Conservation (phyloP, 495 filamentous ascomycete genomes). For the Acidiella bohemica region DNA sequence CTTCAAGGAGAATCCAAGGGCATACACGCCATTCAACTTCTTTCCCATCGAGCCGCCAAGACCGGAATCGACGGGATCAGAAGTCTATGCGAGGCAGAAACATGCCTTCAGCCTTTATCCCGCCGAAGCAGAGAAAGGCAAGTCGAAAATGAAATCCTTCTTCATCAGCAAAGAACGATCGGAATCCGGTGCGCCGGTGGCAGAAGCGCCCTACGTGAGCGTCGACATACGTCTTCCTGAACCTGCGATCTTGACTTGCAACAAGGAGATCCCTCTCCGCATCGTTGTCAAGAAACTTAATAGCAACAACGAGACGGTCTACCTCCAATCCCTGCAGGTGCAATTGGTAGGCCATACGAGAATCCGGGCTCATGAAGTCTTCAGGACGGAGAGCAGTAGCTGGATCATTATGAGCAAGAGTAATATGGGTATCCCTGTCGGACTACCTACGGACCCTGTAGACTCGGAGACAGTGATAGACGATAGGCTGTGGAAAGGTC, state of each 20-base stretch:
- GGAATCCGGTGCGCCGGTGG: background rate
- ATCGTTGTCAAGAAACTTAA: conserved; percentile 61
- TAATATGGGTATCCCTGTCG: conserved; percentile 53
- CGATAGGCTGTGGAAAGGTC: conserved; percentile 49
- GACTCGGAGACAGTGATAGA: conserved; percentile 57
- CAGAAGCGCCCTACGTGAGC: conserved; percentile 36
- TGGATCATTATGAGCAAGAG: conserved; percentile 58
- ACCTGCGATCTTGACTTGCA: conserved; percentile 80
- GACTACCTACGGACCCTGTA: conserved; percentile 41
- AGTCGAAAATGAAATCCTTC: conserved; percentile 37
- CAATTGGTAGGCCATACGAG: conserved; percentile 65
- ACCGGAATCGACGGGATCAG: conserved; percentile 49
- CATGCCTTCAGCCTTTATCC: conserved; percentile 55
- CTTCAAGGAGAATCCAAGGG: conserved; percentile 73
- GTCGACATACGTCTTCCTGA: conserved; percentile 77
- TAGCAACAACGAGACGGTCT: conserved; percentile 48
- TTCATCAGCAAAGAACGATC: conserved; percentile 30
- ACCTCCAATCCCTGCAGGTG: conserved; percentile 67
- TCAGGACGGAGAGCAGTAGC: conserved; percentile 47
- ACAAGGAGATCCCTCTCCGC: conserved; percentile 67
- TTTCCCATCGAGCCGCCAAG: conserved; percentile 84
- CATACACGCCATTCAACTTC: conserved; percentile 55
- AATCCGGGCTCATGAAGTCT: conserved; percentile 59
- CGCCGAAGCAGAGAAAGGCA: conserved; percentile 21
- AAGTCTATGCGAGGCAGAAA: conserved; percentile 69